Base-by-base conservation (phyloP, 2,329 filamentous ascomycete species). In the Cercospora sp. region DNA sequence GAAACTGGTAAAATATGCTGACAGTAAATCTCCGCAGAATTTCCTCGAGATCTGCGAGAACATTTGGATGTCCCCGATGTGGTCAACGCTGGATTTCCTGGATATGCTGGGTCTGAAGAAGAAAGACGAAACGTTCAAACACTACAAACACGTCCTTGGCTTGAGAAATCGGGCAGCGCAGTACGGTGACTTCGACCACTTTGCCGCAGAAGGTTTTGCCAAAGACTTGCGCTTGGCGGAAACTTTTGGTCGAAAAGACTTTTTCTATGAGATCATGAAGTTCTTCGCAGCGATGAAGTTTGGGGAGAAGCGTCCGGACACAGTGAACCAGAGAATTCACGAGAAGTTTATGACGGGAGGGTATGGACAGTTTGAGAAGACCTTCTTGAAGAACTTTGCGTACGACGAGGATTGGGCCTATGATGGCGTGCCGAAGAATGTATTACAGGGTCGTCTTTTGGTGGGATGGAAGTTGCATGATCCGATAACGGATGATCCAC, bases 281-380 rank as follows among this genome's bases (percentile, higher is more conserved):
- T 18, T 16, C 8, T 33, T 51, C 48, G 23, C 60, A 18, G n/a
- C 10, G 2, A 53, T 23, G 28, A 36, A 28, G 2, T 63, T 31
- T 18, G 3, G n/a, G 2, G 60, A 62, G 26, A 63, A 45, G 42
- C 12, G 18, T 13, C 39, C 60, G 2, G 20, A 51, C 26, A 26
- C 10, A 6, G 60, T 63, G 28, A 12, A 9, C 9, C 23, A 26
- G 16, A 63, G 26, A 5, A 31, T 63, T 12, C 60, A 53, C 31
- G 42, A 36, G 5, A 63, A 63, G 42, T 53, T 63, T 9, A 30
- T 63, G 60, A 28, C 36, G 1, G 60, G 60, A 13, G 45, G 59
- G 7, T 63, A 63, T 26, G 60, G 60, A 8, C 60, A 63, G 60
- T 63, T 30, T 20, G 31, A 31, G 13, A 63, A 33, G 42, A 13